Evolutionary conservation across 129 eudicot species (phyloP), one percentile per base, ranked within the genome.

Genomic region (Flaveria sonorensis): DNA sequence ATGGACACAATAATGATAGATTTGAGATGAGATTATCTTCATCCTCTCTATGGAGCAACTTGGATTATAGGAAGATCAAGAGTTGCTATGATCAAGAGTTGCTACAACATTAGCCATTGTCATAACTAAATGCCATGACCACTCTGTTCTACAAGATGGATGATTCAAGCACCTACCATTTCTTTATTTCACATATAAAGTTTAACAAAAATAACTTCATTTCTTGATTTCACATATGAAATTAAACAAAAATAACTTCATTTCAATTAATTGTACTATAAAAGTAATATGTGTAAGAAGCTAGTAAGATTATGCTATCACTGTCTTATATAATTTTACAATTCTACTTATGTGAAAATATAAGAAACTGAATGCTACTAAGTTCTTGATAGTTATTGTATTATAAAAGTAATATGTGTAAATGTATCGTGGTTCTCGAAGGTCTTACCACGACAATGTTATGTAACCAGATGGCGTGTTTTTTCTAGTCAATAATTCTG

Each of bases 91-190:
- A 30, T 30, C 36, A 30, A 30, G 36, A 30, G 36, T 30, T 30
- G 4, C 3, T 30, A 30, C 36, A 30, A 30, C 36, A 30, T 71
- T 52, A 28, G 78, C 66, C 43, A 43, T 71, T 61, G 68, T 40
- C 65, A 57, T 16, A n/a, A 79, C 69, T 72, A 60, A 60, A 36
- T 79, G 65, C 32, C 64, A 72, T 21, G 78, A 79, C 77, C 78
- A 79, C 78, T 68, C 78, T 79, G 51, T 51, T 16, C 59, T 63
- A 79, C 36, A 36, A 78, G 15, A 64, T 72, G 59, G 32, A 62
- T 63, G 48, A 39, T 12, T 55, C 83, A 72, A 79, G 83, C 78
- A 78, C 83, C 83, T 79, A 79, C 68, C 78, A 24, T 24, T 24
- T 61, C n/a, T 61, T 61, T 61, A 18, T 26, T 61, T 24, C 30